Evolutionary conservation across 495 filamentous ascomycete species (phyloP), one percentile per base, ranked within the genome.

Genomic region (Podospora tetraspora): DNA sequence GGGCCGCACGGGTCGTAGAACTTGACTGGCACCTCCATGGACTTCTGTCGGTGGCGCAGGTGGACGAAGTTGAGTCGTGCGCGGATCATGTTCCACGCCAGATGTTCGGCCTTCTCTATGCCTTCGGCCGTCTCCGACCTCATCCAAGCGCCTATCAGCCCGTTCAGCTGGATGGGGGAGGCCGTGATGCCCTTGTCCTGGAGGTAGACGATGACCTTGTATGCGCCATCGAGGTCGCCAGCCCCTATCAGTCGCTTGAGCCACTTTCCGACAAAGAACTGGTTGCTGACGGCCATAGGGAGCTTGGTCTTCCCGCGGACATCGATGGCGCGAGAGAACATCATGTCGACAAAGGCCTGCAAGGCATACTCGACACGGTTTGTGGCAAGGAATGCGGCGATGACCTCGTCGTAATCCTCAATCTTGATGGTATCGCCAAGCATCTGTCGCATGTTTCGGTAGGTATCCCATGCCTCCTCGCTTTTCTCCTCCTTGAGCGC

Each of bases 231-330:
- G 21, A 90, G 79, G 66, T 92, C 86, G 7, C 87, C 89, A 72
- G 87, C 86, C 29, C 89, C 90, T 68, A 94, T 89, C 2, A 94
- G 83, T 57, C 91, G 88, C 76, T 92, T 93, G 73, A 93, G 82
- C 91, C 90, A 94, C 71, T 87, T 92, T 13, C 89, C 91, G 69
- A 89, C 88, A 76, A 94, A 94, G 77, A 90, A 93, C 57, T 90
- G 87, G 72, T 91, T 93, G 62, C 89, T 86, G 62, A 91, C 86
- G 27, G 78, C 79, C 10, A 84, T 79, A 8, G 91, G 90, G 22
- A 92, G 73, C 57, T 71, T 72, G 71, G 82, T 72, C 79, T 79
- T 74, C 23, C 76, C 77, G 25, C 71, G 71, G 27, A 81, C 69
- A 61, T 84, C 78, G 61, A 84, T 62, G 24, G 83, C 77, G 1